phyloP scores from a whole-genome alignment of 169 alveolate species.

The Theileria orientalis region DNA sequence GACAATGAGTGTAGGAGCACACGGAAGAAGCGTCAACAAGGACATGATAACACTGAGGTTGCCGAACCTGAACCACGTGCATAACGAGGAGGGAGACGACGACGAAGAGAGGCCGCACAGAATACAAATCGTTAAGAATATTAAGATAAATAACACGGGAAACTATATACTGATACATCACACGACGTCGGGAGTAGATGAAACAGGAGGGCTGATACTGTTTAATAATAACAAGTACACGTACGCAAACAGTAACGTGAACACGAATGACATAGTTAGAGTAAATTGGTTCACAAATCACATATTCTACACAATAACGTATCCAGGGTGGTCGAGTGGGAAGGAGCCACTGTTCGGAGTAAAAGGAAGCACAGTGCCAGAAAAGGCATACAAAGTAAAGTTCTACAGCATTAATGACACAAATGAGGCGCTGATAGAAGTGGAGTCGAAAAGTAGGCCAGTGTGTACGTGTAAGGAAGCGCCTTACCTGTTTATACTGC shows the following conservation, averaged over 20 bases:
- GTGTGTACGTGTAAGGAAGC: neutral
- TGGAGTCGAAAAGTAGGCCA: neutral
- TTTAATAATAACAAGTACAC: no score
- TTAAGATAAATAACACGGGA: neutral
- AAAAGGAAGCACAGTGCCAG: no score
- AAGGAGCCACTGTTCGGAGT: no score
- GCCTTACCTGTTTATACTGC: constrained; percentile 5
- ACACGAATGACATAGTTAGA: neutral
- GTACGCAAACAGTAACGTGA: neutral
- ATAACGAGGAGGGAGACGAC: neutral
- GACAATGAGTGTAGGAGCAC: neutral
- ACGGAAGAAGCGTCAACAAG: neutral
- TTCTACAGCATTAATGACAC: constrained; percentile 4
- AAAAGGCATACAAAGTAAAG: neutral
- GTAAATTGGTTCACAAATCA: constrained; percentile 2
- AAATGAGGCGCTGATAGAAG: neutral
- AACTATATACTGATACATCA: constrained; percentile 2
- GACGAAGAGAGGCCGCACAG: neutral
- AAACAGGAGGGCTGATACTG: neutral
- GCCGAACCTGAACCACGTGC: neutral
- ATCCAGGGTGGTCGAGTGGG: no score
- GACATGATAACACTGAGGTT: neutral
- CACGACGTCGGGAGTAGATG: neutral
- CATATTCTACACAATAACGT: neutral
- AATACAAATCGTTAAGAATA: neutral